Base-by-base conservation (phyloP, 2,329 filamentous ascomycete species). In the Karstenula rhodostoma region DNA sequence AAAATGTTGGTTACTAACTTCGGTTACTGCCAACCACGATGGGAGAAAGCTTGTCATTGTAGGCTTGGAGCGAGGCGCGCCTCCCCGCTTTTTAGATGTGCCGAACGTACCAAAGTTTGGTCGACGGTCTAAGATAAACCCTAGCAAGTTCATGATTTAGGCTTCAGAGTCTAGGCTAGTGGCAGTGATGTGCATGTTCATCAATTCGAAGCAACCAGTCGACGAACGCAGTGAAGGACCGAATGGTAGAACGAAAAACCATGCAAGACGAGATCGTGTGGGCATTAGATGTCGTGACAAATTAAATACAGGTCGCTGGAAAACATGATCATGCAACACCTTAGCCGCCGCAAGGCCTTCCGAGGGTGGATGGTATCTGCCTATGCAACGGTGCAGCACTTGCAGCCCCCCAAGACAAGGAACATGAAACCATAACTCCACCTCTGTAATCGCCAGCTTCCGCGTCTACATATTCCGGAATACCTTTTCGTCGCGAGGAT, bases 401-500 rank as follows among this genome's bases (percentile, higher is more conserved):
- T 50, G 29, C 29, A 47, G 44, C 13, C 13, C 23, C 33, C 33
- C 13, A 46, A 49, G 52, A 55, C 37, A 32, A 46, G 37, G 43
- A 53, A 42, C 15, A 56, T 32, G n/a, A 50, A 44, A 33, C 33
- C 37, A 46, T 42, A 33, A 54, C 19, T 19, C 29, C 23, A 44
- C 42, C 17, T 47, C 43, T n/a, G 40, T 40, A 4, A 19, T 15
- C 29, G 25, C n/a, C 44, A 15, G 15, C 22, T 59, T 35, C 48
- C 33, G 37, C 47, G 46, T 66, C 40, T 49, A 67, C 46, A 57
- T 56, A 42, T 71, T 69, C 32, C 62, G 60, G 13, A 73, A 56
- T 8, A 76, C 70, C 58, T 74, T 77, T 59, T 76, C 71, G 7
- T 66, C 63, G 13, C 66, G 66, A 4, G 65, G 63, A 33, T 58